Evolutionary conservation across 2,329 filamentous ascomycete species (phyloP).

Genomic region (Neofusicoccum sp.): DNA sequence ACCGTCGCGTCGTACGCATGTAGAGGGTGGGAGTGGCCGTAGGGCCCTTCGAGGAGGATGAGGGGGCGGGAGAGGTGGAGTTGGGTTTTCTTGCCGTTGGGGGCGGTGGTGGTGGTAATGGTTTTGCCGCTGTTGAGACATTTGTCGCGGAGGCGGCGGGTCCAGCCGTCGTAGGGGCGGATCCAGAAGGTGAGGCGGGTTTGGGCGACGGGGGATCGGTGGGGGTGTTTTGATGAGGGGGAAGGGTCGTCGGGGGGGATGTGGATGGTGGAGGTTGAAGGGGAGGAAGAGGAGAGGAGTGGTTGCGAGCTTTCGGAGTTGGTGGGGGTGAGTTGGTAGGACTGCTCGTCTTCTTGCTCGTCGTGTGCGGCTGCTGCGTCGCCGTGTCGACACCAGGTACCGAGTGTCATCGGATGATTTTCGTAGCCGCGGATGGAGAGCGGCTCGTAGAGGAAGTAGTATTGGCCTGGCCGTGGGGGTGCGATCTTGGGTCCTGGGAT

Average conservation of each 20-base stretch:
- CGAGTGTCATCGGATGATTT: slow-evolving; percentile 53
- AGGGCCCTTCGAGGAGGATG: slow-evolving; percentile 52
- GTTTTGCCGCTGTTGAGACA: slow-evolving; percentile 27
- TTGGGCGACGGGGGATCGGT: slow-evolving; percentile 17
- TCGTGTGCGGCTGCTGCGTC: background rate
- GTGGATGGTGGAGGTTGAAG: slow-evolving; percentile 18
- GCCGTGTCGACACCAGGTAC: slow-evolving; percentile 23
- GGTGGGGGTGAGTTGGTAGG: slow-evolving; percentile 1
- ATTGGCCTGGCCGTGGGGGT: slow-evolving; percentile 44
- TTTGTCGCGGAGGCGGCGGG: slow-evolving; percentile 42
- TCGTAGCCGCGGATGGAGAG: slow-evolving; percentile 48
- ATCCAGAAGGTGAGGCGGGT: slow-evolving; percentile 47
- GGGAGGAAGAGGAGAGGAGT: background rate
- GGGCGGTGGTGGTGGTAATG: background rate
- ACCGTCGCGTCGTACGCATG: slow-evolving; percentile 41
- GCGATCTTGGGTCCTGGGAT: slow-evolving; percentile 35
- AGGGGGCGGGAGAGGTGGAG: slow-evolving; percentile 28
- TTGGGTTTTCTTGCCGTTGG: no score
- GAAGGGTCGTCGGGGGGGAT: background rate
- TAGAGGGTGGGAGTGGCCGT: slow-evolving; percentile 42
- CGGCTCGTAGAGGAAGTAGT: slow-evolving; percentile 52
- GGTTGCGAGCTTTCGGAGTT: background rate
- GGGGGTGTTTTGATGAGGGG: slow-evolving; percentile 25
- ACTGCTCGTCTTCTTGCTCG: background rate
- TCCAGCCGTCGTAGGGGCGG: slow-evolving; percentile 53